Percentiles rank a stretch among this genome's conserved stretches.
phyloP scores from a whole-genome alignment of 2,329 filamentous ascomycete species.

The Scorias spongiosa region DNA sequence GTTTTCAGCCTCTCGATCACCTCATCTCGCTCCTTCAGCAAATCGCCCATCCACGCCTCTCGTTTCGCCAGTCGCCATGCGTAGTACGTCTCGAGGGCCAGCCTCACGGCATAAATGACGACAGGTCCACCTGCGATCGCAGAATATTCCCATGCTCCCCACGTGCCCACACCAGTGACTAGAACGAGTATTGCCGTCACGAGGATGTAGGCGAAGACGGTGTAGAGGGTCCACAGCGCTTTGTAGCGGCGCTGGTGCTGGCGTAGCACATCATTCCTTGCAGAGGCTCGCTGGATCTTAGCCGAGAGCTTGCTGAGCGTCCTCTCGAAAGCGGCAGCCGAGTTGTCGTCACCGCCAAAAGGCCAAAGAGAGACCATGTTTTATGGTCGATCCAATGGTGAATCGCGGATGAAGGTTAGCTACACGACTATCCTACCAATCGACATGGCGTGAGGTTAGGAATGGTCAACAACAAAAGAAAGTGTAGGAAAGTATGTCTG shows the following conservation, averaged over 20 bases:
- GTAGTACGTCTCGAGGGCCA: slow-evolving; percentile 53
- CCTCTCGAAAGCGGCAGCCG: slow-evolving; percentile 87
- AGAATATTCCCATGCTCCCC: slow-evolving; percentile 63
- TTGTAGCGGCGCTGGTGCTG: slow-evolving; percentile 62
- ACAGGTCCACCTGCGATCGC: slow-evolving; percentile 60
- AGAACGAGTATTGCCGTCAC: slow-evolving; percentile 68
- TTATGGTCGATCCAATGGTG: neutral
- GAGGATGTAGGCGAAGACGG: slow-evolving; percentile 78
- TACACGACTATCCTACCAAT: too few relatives aligned
- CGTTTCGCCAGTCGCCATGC: slow-evolving; percentile 63
- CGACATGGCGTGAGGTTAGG: too few relatives aligned
- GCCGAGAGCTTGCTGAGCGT: slow-evolving; percentile 63
- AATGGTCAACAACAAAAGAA: too few relatives aligned
- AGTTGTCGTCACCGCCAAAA: slow-evolving; percentile 71
- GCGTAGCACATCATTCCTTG: slow-evolving; percentile 58
- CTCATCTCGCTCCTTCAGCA: slow-evolving; percentile 63
- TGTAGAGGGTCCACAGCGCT: slow-evolving; percentile 80
- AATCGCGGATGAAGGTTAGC: too few relatives aligned
- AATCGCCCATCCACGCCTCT: slow-evolving; percentile 52
- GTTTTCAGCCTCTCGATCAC: slow-evolving; percentile 92
- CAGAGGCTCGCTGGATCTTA: slow-evolving; percentile 64
- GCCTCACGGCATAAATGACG: slow-evolving; percentile 59
- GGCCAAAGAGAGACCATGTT: slow-evolving; percentile 79
- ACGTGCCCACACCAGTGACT: slow-evolving; percentile 69
- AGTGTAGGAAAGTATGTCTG: too few relatives aligned